Percentiles rank a stretch among this genome's conserved stretches.
phyloP scores from a whole-genome alignment of 1,284 basidiomycete species.

The Ustilago trichophora region DNA sequence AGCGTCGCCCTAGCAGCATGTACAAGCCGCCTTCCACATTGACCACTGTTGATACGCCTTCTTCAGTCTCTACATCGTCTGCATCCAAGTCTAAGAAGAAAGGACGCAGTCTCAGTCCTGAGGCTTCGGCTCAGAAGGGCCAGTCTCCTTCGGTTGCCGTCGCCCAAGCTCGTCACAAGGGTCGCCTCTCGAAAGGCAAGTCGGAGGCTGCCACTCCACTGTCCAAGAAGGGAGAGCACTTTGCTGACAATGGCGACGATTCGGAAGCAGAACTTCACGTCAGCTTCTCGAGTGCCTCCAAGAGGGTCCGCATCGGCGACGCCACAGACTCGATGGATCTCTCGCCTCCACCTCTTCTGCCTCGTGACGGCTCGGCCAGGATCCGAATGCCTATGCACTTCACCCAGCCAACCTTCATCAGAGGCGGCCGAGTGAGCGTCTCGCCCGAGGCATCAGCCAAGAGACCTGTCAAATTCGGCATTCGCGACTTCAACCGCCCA shows the following conservation, averaged over 20 bases:
- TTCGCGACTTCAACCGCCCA: constrained; percentile 11
- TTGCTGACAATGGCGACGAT: constrained; percentile 10
- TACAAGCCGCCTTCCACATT: constrained; percentile 55
- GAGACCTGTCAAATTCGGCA: constrained; percentile 24
- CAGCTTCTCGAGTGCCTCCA: not conserved
- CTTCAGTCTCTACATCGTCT: constrained; percentile 9
- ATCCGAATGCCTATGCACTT: constrained; percentile 36
- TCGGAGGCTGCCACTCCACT: constrained; percentile 5
- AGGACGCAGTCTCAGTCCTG: constrained; percentile 36
- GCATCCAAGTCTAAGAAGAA: constrained; percentile 39
- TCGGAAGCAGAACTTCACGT: constrained; percentile 30
- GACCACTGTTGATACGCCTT: constrained; percentile 37
- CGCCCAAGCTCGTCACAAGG: constrained; percentile 20
- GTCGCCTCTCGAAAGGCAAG: constrained; percentile 23
- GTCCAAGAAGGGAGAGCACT: constrained; percentile 11
- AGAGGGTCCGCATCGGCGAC: constrained; percentile 24
- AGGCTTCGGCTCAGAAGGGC: constrained; percentile 14
- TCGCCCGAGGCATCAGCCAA: constrained; percentile 41
- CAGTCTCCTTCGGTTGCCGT: constrained; percentile 9
- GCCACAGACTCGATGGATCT: constrained; percentile 25
- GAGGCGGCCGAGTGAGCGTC: constrained; percentile 41
- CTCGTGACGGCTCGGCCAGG: constrained; percentile 34
- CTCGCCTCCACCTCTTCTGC: constrained; percentile 45
- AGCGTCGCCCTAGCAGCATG: constrained; percentile 57
- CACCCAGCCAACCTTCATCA: constrained; percentile 46